A percentile compares a stretch with the other conserved stretches of the same genome.
Conservation (phyloP, 2,329 filamentous ascomycete species). For the Penicillium digitatum region DNA sequence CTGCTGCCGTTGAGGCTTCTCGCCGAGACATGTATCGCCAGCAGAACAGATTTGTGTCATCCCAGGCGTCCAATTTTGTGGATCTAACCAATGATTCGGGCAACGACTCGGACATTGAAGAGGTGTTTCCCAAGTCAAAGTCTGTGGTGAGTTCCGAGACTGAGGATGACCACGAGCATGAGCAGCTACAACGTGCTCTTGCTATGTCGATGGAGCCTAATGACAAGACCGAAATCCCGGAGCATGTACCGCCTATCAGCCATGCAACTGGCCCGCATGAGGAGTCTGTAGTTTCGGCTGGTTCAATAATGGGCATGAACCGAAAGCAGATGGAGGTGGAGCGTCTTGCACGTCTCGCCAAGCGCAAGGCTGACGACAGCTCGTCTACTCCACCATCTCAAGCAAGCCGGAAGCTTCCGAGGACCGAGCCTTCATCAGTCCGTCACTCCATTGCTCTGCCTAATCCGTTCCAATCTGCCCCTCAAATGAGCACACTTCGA, state of each 20-base stretch:
- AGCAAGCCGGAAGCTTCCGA: conserved; percentile 25
- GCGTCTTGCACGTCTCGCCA: conserved; percentile 63
- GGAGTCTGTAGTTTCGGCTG: neutral
- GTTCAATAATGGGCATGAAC: conserved; percentile 56
- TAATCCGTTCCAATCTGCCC: neutral
- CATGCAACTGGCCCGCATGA: neutral
- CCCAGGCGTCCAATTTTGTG: conserved; percentile 19
- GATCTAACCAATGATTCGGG: conserved; percentile 36
- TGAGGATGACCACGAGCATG: conserved; percentile 28
- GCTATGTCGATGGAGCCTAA: conserved; percentile 31
- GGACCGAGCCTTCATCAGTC: conserved; percentile 1
- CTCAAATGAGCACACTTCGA: neutral
- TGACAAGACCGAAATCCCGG: neutral
- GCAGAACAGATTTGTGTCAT: neutral
- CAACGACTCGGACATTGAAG: conserved; percentile 24
- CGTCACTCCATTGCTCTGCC: neutral
- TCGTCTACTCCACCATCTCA: conserved; percentile 32
- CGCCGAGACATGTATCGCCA: conserved; percentile 11
- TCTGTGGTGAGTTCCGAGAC: conserved; percentile 28
- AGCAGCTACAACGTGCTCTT: conserved; percentile 37
- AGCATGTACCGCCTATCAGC: neutral
- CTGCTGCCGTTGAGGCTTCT: conserved; percentile 23
- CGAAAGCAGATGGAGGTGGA: conserved; percentile 83
- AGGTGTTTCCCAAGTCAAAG: conserved; percentile 27
- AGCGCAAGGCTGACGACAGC: conserved; percentile 51